Percentiles rank a stretch among this genome's conserved stretches.
These are phyloP conservation scores for Chamaecrista fasciculata DNA, from an alignment of 306 rosid species.

Conservation along the genomic window DNA sequence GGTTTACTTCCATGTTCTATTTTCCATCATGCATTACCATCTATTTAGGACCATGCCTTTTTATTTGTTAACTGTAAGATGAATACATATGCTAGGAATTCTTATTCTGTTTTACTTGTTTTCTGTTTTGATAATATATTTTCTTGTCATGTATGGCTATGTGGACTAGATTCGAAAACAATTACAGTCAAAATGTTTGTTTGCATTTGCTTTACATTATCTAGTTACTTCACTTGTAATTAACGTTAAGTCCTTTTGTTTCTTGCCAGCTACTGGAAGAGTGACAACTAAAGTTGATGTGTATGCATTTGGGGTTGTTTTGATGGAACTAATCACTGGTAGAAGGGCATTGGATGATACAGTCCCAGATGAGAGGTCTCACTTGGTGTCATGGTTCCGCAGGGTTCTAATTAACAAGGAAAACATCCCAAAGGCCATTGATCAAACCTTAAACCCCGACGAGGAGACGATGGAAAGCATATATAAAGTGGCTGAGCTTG, in stretches of 20 bases:
- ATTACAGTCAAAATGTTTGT: not conserved
- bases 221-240: constrained; percentile 21
- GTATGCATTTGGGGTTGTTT: constrained; percentile 82
- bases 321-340: constrained; percentile 79
- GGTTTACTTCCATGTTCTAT: not conserved
- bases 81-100: not conserved
- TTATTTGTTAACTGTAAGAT: not conserved
- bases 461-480: constrained; percentile 93
- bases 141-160: not conserved
- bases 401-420: constrained; percentile 74
- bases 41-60: not conserved
- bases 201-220: constrained; percentile 5
- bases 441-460: constrained; percentile 62
- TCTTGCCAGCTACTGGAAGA: constrained; percentile 74
- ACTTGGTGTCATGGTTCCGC: constrained; percentile 83
- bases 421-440: constrained; percentile 83
- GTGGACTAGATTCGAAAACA: not conserved
- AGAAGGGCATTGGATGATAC: constrained; percentile 76
- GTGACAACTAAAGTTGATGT: constrained; percentile 90
- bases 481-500: constrained; percentile 77
- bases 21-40: constrained; percentile 7
- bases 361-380: constrained; percentile 79
- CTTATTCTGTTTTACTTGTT: constrained; percentile 8
- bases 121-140: constrained; percentile 6
- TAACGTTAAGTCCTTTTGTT: constrained; percentile 18